Evolutionary conservation across 306 rosid genomes (phyloP), one percentile per base, ranked within the genome.

Genomic region (Cucumis melo): DNA sequence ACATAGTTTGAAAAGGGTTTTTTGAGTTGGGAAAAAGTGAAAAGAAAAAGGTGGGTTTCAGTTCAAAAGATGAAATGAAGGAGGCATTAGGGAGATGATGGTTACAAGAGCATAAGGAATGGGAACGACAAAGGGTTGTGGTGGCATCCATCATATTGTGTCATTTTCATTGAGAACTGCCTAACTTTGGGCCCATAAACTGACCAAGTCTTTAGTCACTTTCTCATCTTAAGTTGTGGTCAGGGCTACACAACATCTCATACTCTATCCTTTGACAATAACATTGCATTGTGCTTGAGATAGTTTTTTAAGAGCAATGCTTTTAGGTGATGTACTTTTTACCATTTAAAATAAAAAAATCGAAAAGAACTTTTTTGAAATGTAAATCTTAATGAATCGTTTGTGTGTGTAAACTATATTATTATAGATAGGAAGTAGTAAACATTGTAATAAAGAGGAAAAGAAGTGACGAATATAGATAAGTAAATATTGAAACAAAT

Each of bases 161-260:
- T 77, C 80, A 46, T 63, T 77, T 27, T 77, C 80, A 50, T 44
- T 62, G 74, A 77, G 74, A 77, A 48, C 29, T 42, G 80, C 73
- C 80, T 77, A 62, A 77, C 80, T 16, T 77, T 75, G 78, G 78
- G 55, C 38, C 70, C 39, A 57, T 39, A 39, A 15, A 50, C 42
- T 50, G 46, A 54, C 62, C 36, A 41, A 39, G 55, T 67, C 32
- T 50, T 50, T 42, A 20, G 36, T 42, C 74, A 10, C 13, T 70
- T 70, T 70, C 75, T 3, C 19, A 12, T 42, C 36, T 23, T 2
- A 44, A 23, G 15, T 44, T 11, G 38, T 70, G 75, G 38, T 70
- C 32, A 70, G 75, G 74, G 74, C 14, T n/a, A 32, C 15, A 13
- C 19, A 44, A 34, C 71, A 64, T 64, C 48, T 17, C 24, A 8